Percentiles rank a stretch among this genome's conserved stretches.
These are phyloP conservation scores for Amylocarpus encephaloides DNA, from an alignment of 2,329 filamentous ascomycete species.

Conservation along the genomic window DNA sequence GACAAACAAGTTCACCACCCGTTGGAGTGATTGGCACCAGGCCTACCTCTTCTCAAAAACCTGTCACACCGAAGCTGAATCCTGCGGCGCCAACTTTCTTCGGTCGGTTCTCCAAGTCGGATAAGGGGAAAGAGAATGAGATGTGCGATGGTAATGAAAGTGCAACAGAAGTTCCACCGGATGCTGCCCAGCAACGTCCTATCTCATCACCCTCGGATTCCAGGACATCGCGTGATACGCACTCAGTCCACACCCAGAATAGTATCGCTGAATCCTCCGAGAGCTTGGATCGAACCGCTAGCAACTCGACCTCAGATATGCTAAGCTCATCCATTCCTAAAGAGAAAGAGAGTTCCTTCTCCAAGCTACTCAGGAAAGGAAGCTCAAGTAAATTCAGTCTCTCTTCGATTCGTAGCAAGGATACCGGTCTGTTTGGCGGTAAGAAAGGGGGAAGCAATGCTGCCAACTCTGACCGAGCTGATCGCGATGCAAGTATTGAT, in stretches of 20 bases:
- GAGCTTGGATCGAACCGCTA: conserved; percentile 46
- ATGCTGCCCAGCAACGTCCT: conserved; percentile 26
- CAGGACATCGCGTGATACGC: conserved; percentile 49
- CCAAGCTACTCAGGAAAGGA: conserved; percentile 57
- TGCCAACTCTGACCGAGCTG: conserved; percentile 48
- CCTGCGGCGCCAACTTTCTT: conserved; percentile 87
- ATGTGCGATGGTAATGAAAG: conserved; percentile 38
- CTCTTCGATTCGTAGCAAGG: conserved; percentile 49
- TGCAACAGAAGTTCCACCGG: conserved; percentile 34
- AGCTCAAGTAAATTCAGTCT: conserved; percentile 61
- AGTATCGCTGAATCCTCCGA: conserved; percentile 47
- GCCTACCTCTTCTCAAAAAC: conserved; percentile 45
- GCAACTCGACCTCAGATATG: conserved; percentile 52
- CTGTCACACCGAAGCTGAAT: conserved; percentile 61
- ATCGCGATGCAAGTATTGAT: conserved; percentile 50
- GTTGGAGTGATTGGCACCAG: conserved; percentile 75
- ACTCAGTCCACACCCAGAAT: conserved; percentile 51
- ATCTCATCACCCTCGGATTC: conserved; percentile 45
- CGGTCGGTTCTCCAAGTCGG: conserved; percentile 49
- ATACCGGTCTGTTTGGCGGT: conserved; percentile 41
- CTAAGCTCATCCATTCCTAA: conserved; percentile 37
- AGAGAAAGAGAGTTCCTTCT: conserved; percentile 45
- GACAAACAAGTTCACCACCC: conserved; percentile 48
- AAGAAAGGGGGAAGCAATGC: conserved; percentile 53
- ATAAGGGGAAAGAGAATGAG: conserved; percentile 34